Evolutionary conservation across 2,329 filamentous ascomycete species (phyloP), one percentile per base, ranked within the genome.

Genomic region (Byssothecium circinans): DNA sequence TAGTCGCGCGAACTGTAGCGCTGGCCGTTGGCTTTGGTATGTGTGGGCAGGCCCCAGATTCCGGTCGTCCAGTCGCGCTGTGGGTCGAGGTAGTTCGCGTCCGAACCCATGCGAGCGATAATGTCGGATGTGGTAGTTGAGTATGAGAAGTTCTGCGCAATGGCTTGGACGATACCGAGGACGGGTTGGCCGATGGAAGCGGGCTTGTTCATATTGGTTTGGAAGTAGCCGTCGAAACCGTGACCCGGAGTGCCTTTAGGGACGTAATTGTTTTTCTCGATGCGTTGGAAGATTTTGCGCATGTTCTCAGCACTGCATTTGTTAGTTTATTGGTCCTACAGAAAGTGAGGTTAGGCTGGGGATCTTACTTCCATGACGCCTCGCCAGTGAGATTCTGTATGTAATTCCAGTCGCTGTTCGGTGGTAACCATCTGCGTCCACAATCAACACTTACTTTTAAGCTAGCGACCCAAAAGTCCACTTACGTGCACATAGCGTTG

Each of bases 341-440:
- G 2, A 18, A 12, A 30, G 35, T 20, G 29, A 27, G 14, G 18
- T 18, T n/a, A n/a, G n/a, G 29, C 17, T 2, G 8, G 6, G 14
- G 17, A 8, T 3, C 2, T 7, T 52, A 58, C 56, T 42, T 68
- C 83, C 83, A 86, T 0, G 78, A 80, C 4, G 65, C 56, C 56
- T 86, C 83, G 3, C 82, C 81, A 1, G 83, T 86, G 32, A 84
- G 58, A 14, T 72, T 68, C 7, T 76, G 77, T 43, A 86, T 80
- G 54, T 79, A 70, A 41, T 81, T 73, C 73, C 80, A 86, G 63
- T 86, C 83, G 27, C 74, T 77, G 29, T 80, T 74, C 41, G 79
- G 72, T 0, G 83, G 82, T 43, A 81, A 76, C 23, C 83, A 72
- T 11, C 46, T 49, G 10, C 7, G 5, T 2, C n/a, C n/a, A n/a